Evolutionary conservation across 192 early-diverging fungal genomes (phyloP), one percentile per base, ranked within the genome.

Genomic region (Entomortierella beljakovae): DNA sequence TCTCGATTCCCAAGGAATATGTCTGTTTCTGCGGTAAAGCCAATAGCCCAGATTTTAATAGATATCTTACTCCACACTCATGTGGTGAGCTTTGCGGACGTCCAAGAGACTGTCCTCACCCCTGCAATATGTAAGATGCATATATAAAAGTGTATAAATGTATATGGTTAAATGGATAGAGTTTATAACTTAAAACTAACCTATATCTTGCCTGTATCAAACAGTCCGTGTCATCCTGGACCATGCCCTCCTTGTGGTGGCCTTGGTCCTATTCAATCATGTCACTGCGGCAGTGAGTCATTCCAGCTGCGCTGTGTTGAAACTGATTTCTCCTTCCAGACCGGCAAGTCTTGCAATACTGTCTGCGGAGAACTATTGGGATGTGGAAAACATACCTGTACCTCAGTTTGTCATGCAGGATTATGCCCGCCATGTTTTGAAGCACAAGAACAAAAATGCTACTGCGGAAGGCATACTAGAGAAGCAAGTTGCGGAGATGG

Each of bases 161-260:
- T n/a, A n/a, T n/a, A n/a, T n/a, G n/a, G n/a, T n/a, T n/a, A n/a
- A n/a, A n/a, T n/a, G n/a, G n/a, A n/a, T n/a, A n/a, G n/a, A 60
- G 28, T 28, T 28, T 43, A 55, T 31, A 51, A 29, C 26, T 49
- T 26, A 1, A 32, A 23, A 18, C 15, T 46, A 3, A 35, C 63
- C 22, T 40, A 32, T 52, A 4, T 6, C 10, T 43, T 34, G 22
- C 20, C 40, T 29, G 18, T 49, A 18, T 48, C 23, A 1, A 35
- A 23, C 64, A 89, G 88, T 6, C 91, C 88, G 26, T 97, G 97
- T 70, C 97, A 97, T 85, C 96, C 97, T 16, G 96, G 97, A 3
- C 97, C 97, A 11, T 98, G 96, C 60, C 92, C 94, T 51, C 95
- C 95, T 3, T 99, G 97, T 80, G 89, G 93, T 26, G 85, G 90